Percentiles rank a stretch among this genome's conserved stretches.
phyloP scores from a whole-genome alignment of 2,329 filamentous ascomycete genomes.

The Thelonectria blattea region DNA sequence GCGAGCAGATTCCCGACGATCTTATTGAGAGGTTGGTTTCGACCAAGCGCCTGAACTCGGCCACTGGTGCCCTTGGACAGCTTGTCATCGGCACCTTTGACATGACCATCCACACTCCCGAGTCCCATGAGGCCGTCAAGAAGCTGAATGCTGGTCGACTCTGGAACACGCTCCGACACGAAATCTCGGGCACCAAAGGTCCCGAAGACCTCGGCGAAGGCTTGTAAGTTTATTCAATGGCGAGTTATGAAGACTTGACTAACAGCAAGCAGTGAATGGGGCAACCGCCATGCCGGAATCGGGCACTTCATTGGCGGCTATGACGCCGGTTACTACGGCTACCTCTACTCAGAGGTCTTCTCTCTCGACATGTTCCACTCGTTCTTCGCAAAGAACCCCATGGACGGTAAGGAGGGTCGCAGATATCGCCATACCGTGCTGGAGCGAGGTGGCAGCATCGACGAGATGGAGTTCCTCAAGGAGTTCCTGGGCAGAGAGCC shows the following conservation, averaged over 20 bases:
- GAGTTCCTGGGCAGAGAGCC: slow-evolving; percentile 80
- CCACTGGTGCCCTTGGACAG: slow-evolving; percentile 78
- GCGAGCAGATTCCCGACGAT: slow-evolving; percentile 74
- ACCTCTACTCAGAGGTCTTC: slow-evolving; percentile 78
- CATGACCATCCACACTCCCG: slow-evolving; percentile 78
- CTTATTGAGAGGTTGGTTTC: slow-evolving; percentile 75
- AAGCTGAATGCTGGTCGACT: slow-evolving; percentile 67
- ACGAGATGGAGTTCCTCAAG: slow-evolving; percentile 81
- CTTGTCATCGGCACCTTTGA: slow-evolving; percentile 84
- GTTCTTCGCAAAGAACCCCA: slow-evolving; percentile 78
- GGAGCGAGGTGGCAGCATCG: slow-evolving; percentile 77
- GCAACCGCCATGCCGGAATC: slow-evolving; percentile 79
- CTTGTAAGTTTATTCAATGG: slow-evolving; percentile 49
- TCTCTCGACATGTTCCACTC: slow-evolving; percentile 86
- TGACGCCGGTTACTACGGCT: slow-evolving; percentile 84
- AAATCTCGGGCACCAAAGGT: slow-evolving; percentile 77
- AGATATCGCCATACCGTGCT: slow-evolving; percentile 80
- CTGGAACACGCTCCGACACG: slow-evolving; percentile 75
- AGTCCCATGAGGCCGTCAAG: slow-evolving; percentile 72
- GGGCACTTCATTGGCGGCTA: slow-evolving; percentile 85
- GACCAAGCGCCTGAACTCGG: slow-evolving; percentile 82
- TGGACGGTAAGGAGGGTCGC: slow-evolving; percentile 75
- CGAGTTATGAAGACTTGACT: slow-evolving; percentile 26
- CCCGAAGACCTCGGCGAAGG: slow-evolving; percentile 69
- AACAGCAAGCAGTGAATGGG: slow-evolving; percentile 63